phyloP scores from a whole-genome alignment of 2,329 filamentous ascomycete genomes.

The Xylariaceae sp. region DNA sequence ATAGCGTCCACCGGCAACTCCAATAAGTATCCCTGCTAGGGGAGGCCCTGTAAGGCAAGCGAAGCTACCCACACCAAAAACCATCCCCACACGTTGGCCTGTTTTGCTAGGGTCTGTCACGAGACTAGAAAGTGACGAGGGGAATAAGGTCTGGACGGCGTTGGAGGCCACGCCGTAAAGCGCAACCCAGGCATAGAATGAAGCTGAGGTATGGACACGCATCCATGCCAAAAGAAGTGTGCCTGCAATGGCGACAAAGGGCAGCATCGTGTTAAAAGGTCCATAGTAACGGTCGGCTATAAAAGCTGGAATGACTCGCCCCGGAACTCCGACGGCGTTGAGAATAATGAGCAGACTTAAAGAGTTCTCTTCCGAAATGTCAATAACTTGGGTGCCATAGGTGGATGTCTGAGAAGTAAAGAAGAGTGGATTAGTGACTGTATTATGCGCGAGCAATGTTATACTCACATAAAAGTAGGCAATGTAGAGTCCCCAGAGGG shows the following conservation, averaged over 20 bases:
- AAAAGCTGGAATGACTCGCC: constrained; percentile 42
- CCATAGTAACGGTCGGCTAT: constrained; percentile 41
- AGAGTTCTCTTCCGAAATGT: constrained; percentile 22
- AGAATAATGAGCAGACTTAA: constrained; percentile 47
- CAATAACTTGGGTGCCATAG: constrained; percentile 16
- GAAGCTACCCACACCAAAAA: constrained; percentile 45
- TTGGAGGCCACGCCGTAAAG: constrained; percentile 19
- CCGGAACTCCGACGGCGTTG: constrained; percentile 46
- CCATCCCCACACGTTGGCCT: constrained; percentile 50
- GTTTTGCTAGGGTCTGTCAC: constrained; percentile 48
- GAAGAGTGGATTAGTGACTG: too few relatives aligned
- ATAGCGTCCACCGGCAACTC: constrained; percentile 39
- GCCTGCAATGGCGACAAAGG: constrained; percentile 28
- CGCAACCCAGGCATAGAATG: constrained; percentile 18
- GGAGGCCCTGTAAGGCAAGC: constrained; percentile 49
- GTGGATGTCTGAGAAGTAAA: too few relatives aligned
- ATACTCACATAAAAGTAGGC: constrained; percentile 41
- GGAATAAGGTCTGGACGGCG: constrained; percentile 20
- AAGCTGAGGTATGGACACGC: constrained; percentile 30
- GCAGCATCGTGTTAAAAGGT: constrained; percentile 45
- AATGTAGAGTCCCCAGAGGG: constrained; percentile 41
- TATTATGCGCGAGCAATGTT: too few relatives aligned
- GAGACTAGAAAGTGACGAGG: constrained; percentile 17
- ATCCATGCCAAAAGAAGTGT: constrained; percentile 43
- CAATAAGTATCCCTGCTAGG: constrained; percentile 47